Evolutionary conservation across 2,329 filamentous ascomycete genomes (phyloP), one percentile per base, ranked within the genome.

Genomic region (Cercospora sojina): DNA sequence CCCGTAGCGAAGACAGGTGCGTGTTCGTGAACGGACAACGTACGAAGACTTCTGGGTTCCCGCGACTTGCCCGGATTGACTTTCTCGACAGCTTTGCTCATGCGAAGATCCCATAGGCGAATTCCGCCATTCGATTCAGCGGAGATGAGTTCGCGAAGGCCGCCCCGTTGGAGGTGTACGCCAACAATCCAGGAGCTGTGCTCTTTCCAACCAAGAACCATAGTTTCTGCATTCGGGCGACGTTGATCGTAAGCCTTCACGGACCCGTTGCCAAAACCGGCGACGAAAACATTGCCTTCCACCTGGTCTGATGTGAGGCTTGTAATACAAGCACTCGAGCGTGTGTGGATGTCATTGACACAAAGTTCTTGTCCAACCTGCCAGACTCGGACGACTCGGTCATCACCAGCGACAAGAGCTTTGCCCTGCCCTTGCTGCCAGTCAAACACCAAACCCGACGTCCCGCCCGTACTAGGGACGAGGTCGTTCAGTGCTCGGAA

Each of bases 371-470:
- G 91, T 7, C 92, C 92, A 16, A 94, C 94, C 76, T 96, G 95
- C 95, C 95, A 99, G 35, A 98, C 92, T 38, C 93, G 87, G 73
- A 99, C 97, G 35, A 97, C 91, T 65, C 95, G 91, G 62, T 97
- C 92, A 77, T 99, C 95, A 53, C 95, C 95, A 10, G 95, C 95
- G 32, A 98, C 95, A n/a, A 99, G 85, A 7, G 96, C 90, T 67
- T 92, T 91, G 7, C 95, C 95, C 72, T 92, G 92, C n/a, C 96
- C 93, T 80, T 99, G 95, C 78, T 98, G 94, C 95, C 95, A 99
- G 78, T 99, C 94, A 77, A 98, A 96, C 27, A 98, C 94, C 80
- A 99, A 90, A 23, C 95, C 95, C 1, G 93, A 93, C 77, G 97
- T 96, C 75, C 93, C 90, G 38, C 73, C 73, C 74, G 94, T 97